Evolutionary conservation across 2,329 filamentous ascomycete species (phyloP), one percentile per base, ranked within the genome.

Genomic region (Aspergillus fructus): DNA sequence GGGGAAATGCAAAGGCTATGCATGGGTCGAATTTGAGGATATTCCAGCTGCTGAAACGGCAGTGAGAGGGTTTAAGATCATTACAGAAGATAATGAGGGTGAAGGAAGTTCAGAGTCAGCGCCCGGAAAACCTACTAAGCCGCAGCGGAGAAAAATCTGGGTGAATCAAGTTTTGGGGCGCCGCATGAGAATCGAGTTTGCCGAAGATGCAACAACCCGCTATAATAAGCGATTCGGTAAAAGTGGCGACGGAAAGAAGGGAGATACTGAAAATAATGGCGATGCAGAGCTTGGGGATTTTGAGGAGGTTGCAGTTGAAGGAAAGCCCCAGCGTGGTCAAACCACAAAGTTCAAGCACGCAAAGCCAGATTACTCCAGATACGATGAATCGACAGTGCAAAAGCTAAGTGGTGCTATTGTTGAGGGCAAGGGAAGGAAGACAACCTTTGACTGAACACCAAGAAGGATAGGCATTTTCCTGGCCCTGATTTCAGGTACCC

Each of bases 1-100:
- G 19, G 94, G 94, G 43, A 99, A 97, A 78, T 99, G 94, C 80
- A 97, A 97, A 78, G 96, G 94, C 17, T 99, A 89, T 76, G 94
- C 89, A 5, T 99, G 94, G 93, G 86, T 99, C 60, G 90, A 90
- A 60, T 99, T 97, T 75, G 87, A 88, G 70, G 87, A 92, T 50
- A 71, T 93, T 11, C 86, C 90, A 56, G 84, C 89, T 0, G 91
- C 91, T 0, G 85, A 87, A 49, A 83, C 83, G 67, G 90, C 90
- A 3, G 91, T 96, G 63, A 88, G 87, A 71, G 93, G 93, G 1
- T 97, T 89, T 67, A 83, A 91, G 59, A 85, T 86, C 76, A 82
- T 92, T 34, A 66, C 75, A 52, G 74, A 79, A 59, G 72, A 79
- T 61, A 70, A 79, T 2, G 79, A 79, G 23, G 73, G 67, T 6